Base-by-base conservation (phyloP, 2,329 filamentous ascomycete species). In the Blastomyces parvus region DNA sequence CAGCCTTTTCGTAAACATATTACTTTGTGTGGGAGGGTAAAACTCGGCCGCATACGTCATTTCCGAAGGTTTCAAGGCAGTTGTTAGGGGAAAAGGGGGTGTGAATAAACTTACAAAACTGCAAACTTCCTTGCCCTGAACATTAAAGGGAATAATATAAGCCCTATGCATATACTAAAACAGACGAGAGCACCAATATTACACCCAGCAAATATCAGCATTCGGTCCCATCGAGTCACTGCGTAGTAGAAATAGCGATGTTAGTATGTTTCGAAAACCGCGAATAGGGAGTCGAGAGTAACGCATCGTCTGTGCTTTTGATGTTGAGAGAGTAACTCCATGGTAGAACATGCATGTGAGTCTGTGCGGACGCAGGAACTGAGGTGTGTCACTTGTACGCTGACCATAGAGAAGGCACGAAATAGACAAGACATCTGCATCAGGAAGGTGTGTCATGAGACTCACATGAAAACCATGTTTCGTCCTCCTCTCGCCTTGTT, bases 161-260 rank as follows among this genome's bases (percentile, higher is more conserved):
- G 96, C 81, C 90, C 92, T 56, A 68, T 64, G 81, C 90, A 77
- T 71, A 96, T 86, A 74, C 95, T 86, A 81, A 99, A 97, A 81
- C 95, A 93, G 69, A 89, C 90, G 67, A 91, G 82, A 67, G 94
- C 91, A 66, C 88, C 91, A 70, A 96, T 77, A 78, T 96, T 96
- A 80, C 93, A 95, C 73, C 88, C 91, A 68, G 85, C 88, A 78
- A 99, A 99, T 71, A 97, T 85, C 75, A 99, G 83, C 73, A 97
- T 80, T 64, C 93, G 89, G 79, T 99, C 94, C 94, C 93, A 97
- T 79, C 93, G 86, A 80, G 91, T 96, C 81, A 99, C 94, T 97
- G 78, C 73, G 71, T 71, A 62, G 65, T 53, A 44, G 55, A 62
- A 66, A 66, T 65, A 65, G 66, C 64, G 65, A 63, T 62, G 64